Percentiles rank a stretch among this genome's conserved stretches.
These are phyloP conservation scores for Rhytidhysteron rufulum DNA, from an alignment of 2,329 filamentous ascomycete species.

Conservation along the genomic window DNA sequence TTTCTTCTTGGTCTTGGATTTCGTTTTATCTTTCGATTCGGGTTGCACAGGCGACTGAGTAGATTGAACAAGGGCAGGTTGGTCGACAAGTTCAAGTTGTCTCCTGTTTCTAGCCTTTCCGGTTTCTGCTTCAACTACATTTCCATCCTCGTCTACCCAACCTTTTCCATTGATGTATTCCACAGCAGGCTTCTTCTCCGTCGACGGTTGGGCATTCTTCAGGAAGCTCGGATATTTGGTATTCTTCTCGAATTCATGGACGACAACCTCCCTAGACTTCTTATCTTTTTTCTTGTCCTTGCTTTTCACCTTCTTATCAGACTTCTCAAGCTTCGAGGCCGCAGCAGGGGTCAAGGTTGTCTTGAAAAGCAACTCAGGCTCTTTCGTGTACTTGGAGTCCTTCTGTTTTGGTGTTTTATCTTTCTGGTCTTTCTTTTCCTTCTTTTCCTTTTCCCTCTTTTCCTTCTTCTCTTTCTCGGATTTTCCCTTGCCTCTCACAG, in stretches of 20 bases:
- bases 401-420: constrained; percentile 51
- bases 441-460: constrained; percentile 50
- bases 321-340: constrained; percentile 35
- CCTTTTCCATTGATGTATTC: constrained; percentile 81
- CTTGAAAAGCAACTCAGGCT: constrained; percentile 80
- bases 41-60: constrained; percentile 11
- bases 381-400: constrained; percentile 76
- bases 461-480: constrained; percentile 48
- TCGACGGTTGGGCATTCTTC: constrained; percentile 51
- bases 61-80: background rate
- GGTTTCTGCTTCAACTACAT: constrained; percentile 62
- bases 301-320: constrained; percentile 53
- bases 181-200: constrained; percentile 45
- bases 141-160: constrained; percentile 79
- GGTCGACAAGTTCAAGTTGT: constrained; percentile 29
- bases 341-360: constrained; percentile 60
- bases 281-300: constrained; percentile 55
- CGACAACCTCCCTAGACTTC: constrained; percentile 53
- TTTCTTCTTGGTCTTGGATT: constrained; percentile 17
- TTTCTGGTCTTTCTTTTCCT: constrained; percentile 62
- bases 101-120: constrained; percentile 31
- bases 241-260: constrained; percentile 89
- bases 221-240: constrained; percentile 80
- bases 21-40: constrained; percentile 7
- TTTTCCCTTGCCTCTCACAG: constrained; percentile 42